Evolutionary conservation across 1,284 basidiomycete species (phyloP).

Genomic region (Tetrapyrgos nigripes): DNA sequence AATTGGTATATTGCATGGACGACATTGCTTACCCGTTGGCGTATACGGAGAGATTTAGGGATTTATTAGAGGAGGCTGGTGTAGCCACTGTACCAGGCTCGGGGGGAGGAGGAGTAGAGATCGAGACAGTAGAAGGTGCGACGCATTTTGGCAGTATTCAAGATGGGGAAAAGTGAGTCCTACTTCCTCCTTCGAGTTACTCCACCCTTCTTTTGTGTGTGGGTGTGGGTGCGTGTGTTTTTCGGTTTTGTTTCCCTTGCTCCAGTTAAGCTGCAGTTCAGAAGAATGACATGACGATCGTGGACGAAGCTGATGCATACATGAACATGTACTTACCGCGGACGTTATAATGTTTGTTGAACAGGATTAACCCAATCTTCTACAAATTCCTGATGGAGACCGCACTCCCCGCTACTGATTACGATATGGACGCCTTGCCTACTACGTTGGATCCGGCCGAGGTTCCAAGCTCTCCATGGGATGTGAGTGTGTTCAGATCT

Average conservation of each 20-base stretch:
- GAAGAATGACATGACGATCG: too few relatives aligned
- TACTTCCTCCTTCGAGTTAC: neutral
- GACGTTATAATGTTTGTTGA: neutral
- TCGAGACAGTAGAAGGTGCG: conserved; percentile 1
- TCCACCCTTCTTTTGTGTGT: too few relatives aligned
- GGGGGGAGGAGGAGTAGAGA: neutral
- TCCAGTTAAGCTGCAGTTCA: too few relatives aligned
- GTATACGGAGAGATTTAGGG: conserved; percentile 8
- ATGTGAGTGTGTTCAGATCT: conserved; percentile 3
- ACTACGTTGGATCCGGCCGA: neutral
- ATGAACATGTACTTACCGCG: too few relatives aligned
- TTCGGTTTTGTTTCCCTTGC: too few relatives aligned
- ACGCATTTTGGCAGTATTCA: conserved; percentile 12
- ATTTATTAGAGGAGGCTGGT: conserved; percentile 4
- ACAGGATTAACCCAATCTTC: conserved; percentile 13
- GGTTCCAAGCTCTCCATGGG: conserved; percentile 10
- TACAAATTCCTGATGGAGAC: conserved; percentile 7
- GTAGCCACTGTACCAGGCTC: too few relatives aligned
- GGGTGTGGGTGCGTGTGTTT: too few relatives aligned
- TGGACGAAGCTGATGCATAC: too few relatives aligned
- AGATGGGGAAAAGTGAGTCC: conserved; percentile 8
- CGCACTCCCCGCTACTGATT: too few relatives aligned
- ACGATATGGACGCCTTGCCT: conserved; percentile 9
- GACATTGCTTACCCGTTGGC: conserved; percentile 42
- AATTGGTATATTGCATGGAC: conserved; percentile 37